Percentiles rank a stretch among this genome's conserved stretches.
phyloP scores from a whole-genome alignment of 257 asterid genomes.

The Jacaranda copaia region DNA sequence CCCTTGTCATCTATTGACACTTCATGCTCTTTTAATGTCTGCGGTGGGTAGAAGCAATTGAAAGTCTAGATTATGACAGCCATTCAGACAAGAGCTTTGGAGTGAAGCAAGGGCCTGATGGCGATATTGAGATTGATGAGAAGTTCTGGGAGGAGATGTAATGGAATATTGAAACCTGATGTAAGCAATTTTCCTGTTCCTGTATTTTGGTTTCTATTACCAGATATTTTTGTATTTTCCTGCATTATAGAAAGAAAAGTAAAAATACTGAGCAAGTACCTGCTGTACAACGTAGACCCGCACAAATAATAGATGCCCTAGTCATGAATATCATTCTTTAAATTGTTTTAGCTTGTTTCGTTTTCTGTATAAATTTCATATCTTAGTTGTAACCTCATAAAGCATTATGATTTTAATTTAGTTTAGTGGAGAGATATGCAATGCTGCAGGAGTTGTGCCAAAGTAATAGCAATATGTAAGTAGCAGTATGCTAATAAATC shows the following conservation, averaged over 20 bases:
- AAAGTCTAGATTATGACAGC: constrained; percentile 88
- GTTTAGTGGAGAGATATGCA: no score
- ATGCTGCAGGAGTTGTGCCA: no score
- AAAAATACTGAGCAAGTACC: no score
- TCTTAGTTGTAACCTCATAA: no score
- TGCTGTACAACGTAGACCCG: no score
- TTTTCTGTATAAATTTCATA: no score
- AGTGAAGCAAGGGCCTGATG: constrained; percentile 96
- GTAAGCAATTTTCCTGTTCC: constrained; percentile 55
- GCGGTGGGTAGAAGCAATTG: constrained; percentile 99
- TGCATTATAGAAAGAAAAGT: neutral
- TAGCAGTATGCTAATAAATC: no score
- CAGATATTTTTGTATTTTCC: neutral
- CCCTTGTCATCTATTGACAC: constrained; percentile 22
- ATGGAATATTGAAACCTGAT: constrained; percentile 88
- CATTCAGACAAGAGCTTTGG: constrained; percentile 92
- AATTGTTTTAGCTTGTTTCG: no score
- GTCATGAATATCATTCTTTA: no score
- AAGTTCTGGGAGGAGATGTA: constrained; percentile 93
- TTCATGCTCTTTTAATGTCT: constrained; percentile 32
- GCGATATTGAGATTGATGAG: constrained; percentile 96
- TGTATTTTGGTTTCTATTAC: constrained; percentile 12
- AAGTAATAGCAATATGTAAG: no score
- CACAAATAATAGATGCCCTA: no score
- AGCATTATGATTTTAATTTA: no score